A percentile compares a stretch with the other conserved stretches of the same genome.
These are phyloP conservation scores for Physcia stellaris DNA, from an alignment of 495 filamentous ascomycete genomes.

Conservation along the genomic window DNA sequence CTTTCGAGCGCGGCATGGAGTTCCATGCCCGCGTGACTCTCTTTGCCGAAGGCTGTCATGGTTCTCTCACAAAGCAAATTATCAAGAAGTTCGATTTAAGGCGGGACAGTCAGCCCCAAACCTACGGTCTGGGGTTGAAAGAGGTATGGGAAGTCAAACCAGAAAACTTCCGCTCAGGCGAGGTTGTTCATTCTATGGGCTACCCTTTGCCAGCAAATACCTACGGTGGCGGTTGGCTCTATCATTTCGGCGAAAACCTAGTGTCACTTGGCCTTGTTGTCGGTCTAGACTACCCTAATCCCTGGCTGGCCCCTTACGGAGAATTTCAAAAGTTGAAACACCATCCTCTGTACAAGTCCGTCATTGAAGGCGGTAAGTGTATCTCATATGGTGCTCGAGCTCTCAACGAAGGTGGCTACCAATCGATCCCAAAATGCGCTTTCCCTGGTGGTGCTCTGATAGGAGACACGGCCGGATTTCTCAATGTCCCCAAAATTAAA, in stretches of 20 bases:
- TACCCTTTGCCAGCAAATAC: conserved; percentile 81
- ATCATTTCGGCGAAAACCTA: conserved; percentile 96
- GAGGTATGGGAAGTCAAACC: conserved; percentile 96
- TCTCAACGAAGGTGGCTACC: conserved; percentile 90
- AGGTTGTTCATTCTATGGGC: conserved; percentile 83
- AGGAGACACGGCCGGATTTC: conserved; percentile 88
- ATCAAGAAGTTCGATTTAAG: conserved; percentile 90
- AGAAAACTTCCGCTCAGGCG: conserved; percentile 78
- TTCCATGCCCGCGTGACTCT: conserved; percentile 90
- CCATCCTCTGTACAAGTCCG: conserved; percentile 71
- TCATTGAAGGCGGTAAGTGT: conserved; percentile 88
- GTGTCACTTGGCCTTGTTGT: conserved; percentile 90
- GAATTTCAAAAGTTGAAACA: conserved; percentile 99
- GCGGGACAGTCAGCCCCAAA: conserved; percentile 80
- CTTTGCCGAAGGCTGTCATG: conserved; percentile 94
- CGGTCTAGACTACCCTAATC: conserved; percentile 91
- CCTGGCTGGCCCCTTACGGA: conserved; percentile 87
- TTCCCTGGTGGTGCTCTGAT: conserved; percentile 95
- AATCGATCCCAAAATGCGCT: conserved; percentile 90
- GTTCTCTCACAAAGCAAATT: conserved; percentile 89
- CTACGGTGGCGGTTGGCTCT: conserved; percentile 96
- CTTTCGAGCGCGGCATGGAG: conserved; percentile 96
- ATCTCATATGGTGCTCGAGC: conserved; percentile 93
- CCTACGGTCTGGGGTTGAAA: conserved; percentile 88
- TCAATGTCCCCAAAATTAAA: conserved; percentile 98